Evolutionary conservation across 2,329 filamentous ascomycete genomes (phyloP), one percentile per base, ranked within the genome.

Genomic region (Aspergillus brunneoviolaceus): DNA sequence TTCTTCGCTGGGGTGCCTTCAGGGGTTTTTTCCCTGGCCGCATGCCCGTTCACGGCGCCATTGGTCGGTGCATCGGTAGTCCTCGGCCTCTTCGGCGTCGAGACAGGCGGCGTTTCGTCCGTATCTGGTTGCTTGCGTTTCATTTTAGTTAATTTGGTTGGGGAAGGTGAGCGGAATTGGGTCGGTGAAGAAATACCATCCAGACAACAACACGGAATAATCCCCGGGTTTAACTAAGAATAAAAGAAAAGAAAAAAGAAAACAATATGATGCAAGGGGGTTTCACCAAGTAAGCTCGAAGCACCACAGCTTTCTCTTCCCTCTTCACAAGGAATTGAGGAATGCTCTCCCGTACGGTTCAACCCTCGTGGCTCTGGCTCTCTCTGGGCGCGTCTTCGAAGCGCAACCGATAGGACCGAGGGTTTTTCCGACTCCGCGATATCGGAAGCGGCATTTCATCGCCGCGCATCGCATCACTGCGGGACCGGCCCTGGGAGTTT

Each of bases 101-200:
- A 74, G 54, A 71, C 69, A 53, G 68, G 65, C 61, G 70, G 69
- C 51, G 72, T 70, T 55, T 76, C 70, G 49, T 73, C 72, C 48
- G 72, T 69, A 63, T 75, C 72, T 63, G 74, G 70, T 63, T 75
- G 75, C 66, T 77, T 78, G 61, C 76, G 76, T 72, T 79, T 79
- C 76, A 78, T 79, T 62, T 70, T 63, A 65, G 66, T 66, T 58
- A 61, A 35, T 55, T 53, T 53, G 60, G 29, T 39, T 14, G 27
- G n/a, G 47, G 48, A 42, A 21, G 19, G 25, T 47, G 27, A 45
- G 39, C 39, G 39, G 11, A 29, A 39, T 33, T 48, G 64, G 55
- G 62, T 59, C 55, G 64, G 61, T 60, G 59, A 62, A 19, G 45
- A 66, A 70, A 64, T 74, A 75, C 72, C 72, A 75, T 74, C 55